phyloP scores from a whole-genome alignment of 768 basidiomycete genomes.

The Lactarius indigo region DNA sequence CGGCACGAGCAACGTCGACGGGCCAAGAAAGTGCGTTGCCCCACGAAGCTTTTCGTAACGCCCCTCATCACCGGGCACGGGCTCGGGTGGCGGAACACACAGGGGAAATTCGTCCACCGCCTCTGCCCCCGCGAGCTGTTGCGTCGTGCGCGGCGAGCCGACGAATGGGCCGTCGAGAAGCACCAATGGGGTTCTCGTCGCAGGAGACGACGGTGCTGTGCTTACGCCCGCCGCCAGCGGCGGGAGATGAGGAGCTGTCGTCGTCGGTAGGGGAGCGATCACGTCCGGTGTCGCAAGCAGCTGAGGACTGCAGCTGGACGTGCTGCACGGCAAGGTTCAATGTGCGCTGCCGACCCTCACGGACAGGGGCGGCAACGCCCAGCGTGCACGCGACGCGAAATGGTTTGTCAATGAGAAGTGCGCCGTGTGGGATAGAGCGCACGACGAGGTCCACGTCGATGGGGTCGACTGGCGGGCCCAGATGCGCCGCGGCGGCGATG shows the following conservation, averaged over 20 bases:
- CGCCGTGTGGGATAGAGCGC: constrained; percentile 43
- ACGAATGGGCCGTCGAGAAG: constrained; percentile 19
- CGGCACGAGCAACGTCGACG: constrained; percentile 49
- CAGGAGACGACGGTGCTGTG: constrained; percentile 11
- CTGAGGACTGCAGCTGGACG: constrained; percentile 43
- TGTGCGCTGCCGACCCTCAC: constrained; percentile 38
- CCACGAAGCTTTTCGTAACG: constrained; percentile 16
- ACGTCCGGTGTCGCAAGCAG: constrained; percentile 12
- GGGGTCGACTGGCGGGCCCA: constrained; percentile 32
- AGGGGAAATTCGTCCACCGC: not conserved
- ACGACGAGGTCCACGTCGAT: constrained; percentile 59
- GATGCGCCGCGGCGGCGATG: constrained; percentile 25
- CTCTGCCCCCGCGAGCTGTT: constrained; percentile 2
- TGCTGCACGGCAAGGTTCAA: constrained; percentile 64
- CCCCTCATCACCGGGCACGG: constrained; percentile 17
- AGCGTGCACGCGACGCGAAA: constrained; percentile 58
- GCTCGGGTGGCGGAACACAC: constrained; percentile 15
- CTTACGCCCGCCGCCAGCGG: not conserved
- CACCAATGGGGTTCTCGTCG: not conserved
- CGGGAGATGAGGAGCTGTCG: not conserved
- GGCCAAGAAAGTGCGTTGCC: constrained; percentile 38
- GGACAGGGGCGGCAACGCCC: constrained; percentile 46
- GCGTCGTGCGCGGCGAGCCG: constrained; percentile 16
- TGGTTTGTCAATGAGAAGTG: constrained; percentile 50
- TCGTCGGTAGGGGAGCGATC: not conserved